These are phyloP conservation scores for Phytophthora pseudosyringae DNA, from an alignment of 352 stramenopile genomes.

Conservation along the genomic window DNA sequence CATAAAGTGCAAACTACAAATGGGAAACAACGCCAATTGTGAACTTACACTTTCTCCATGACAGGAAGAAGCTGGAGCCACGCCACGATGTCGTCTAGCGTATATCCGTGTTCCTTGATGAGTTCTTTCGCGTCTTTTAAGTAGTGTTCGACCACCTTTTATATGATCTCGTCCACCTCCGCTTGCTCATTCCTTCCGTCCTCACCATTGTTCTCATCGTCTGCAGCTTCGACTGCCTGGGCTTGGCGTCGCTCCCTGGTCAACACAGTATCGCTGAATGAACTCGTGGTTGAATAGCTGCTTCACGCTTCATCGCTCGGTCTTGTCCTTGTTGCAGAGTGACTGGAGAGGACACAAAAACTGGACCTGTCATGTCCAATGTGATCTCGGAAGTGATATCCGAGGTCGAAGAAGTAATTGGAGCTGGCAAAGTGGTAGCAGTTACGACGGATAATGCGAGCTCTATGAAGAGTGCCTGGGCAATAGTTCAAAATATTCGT, in stretches of 20 bases:
- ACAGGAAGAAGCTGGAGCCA: conserved; percentile 82
- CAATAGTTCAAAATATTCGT: neutral
- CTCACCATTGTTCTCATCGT: conserved; percentile 28
- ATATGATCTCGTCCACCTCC: conserved; percentile 80
- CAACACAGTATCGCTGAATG: conserved; percentile 49
- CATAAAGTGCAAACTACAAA: neutral
- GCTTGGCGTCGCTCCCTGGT: conserved; percentile 17
- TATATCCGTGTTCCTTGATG: conserved; percentile 70
- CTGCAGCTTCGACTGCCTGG: conserved; percentile 28
- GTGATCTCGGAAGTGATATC: conserved; percentile 12
- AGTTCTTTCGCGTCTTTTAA: conserved; percentile 81
- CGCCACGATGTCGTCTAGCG: conserved; percentile 67
- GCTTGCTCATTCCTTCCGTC: conserved; percentile 72
- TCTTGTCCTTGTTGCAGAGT: conserved; percentile 63
- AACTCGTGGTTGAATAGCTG: conserved; percentile 81
- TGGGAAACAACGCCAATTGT: neutral
- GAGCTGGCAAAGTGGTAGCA: conserved; percentile 4
- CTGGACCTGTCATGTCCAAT: conserved; percentile 1
- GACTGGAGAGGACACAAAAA: conserved; percentile 10
- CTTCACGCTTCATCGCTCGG: conserved; percentile 82
- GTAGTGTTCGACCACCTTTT: conserved; percentile 80
- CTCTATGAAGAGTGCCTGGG: conserved; percentile 13
- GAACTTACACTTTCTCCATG: conserved; percentile 81
- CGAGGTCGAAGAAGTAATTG: conserved; percentile 11
- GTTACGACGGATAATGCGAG: conserved; percentile 12